Evolutionary conservation across 257 asterid species (phyloP).

Genomic region (Paraleonurus japonicus): DNA sequence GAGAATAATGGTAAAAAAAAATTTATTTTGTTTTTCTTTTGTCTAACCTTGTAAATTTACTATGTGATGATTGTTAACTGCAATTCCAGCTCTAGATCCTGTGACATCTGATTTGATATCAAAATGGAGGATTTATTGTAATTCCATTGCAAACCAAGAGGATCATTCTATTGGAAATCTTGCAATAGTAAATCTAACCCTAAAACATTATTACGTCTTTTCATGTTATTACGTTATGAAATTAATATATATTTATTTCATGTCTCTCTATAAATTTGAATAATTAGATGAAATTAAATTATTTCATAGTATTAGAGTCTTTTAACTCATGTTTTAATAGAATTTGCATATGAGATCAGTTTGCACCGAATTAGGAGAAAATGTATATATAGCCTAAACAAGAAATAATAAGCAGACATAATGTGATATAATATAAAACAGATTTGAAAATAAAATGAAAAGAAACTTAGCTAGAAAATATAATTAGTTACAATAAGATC

Average conservation of each 20-base stretch:
- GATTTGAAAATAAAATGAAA: background rate
- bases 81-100: slow-evolving; percentile 45
- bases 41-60: slow-evolving; percentile 38
- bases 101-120: slow-evolving; percentile 30
- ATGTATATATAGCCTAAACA: background rate
- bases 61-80: slow-evolving; percentile 21
- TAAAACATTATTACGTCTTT: background rate
- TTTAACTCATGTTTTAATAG: no score
- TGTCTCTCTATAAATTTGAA: no score
- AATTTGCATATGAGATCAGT: background rate
- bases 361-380: background rate
- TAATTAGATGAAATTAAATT: no score
- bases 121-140: background rate
- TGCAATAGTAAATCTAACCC: background rate
- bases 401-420: no score
- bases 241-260: no score
- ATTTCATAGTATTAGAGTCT: no score
- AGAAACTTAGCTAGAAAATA: background rate
- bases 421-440: background rate
- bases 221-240: no score
- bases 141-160: background rate
- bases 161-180: background rate
- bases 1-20: no score
- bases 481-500: background rate
- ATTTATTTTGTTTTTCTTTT: no score